phyloP scores from a whole-genome alignment of 2,329 filamentous ascomycete species.

The Ascochyta viciae-villosae region DNA sequence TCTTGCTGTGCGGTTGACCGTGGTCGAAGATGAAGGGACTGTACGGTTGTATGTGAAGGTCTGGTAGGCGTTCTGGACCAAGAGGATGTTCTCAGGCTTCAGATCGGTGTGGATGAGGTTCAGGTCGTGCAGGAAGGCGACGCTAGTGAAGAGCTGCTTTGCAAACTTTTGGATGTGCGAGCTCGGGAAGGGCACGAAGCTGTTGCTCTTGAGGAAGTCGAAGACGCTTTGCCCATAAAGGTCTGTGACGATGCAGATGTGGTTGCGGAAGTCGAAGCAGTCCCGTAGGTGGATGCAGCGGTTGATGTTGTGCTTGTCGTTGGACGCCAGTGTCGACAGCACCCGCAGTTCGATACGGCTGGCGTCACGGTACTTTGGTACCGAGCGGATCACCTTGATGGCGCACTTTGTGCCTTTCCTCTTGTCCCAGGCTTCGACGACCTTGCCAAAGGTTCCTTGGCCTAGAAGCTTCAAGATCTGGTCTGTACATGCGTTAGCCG shows the following conservation, averaged over 20 bases:
- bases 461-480: slow-evolving; percentile 88
- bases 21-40: slow-evolving; percentile 69
- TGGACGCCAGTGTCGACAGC: slow-evolving; percentile 86
- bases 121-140: slow-evolving; percentile 95
- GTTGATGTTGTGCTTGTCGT: slow-evolving; percentile 91
- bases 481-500: slow-evolving; percentile 62
- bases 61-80: slow-evolving; percentile 70
- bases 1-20: slow-evolving; percentile 63
- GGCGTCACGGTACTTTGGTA: slow-evolving; percentile 97
- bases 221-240: slow-evolving; percentile 94
- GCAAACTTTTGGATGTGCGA: slow-evolving; percentile 98
- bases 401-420: slow-evolving; percentile 81
- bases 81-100: slow-evolving; percentile 72
- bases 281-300: slow-evolving; percentile 96
- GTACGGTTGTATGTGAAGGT: slow-evolving; percentile 74
- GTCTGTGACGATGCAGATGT: slow-evolving; percentile 87
- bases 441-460: slow-evolving; percentile 97
- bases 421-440: slow-evolving; percentile 88
- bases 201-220: slow-evolving; percentile 94
- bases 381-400: slow-evolving; percentile 97
- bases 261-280: slow-evolving; percentile 95
- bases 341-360: slow-evolving; percentile 94
- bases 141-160: slow-evolving; percentile 94
- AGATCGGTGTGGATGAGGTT: slow-evolving; percentile 93
- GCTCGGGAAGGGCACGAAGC: slow-evolving; percentile 96